Base-by-base conservation (phyloP, 768 basidiomycete species). In the Leccinum barrowsii region DNA sequence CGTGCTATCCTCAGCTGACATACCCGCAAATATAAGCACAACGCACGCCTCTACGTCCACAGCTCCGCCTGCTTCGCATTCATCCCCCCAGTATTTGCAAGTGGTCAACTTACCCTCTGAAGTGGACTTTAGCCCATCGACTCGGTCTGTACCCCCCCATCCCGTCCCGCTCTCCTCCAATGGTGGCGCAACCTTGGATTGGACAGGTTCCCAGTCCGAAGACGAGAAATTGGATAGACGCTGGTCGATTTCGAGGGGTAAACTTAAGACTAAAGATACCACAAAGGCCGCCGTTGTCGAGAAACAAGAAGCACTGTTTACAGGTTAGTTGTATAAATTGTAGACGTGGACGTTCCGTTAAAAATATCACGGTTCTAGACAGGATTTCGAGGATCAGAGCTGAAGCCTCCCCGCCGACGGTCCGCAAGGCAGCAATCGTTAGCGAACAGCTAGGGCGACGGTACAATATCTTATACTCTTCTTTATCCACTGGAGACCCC, bases 61-160 rank as follows among this genome's bases (percentile, higher is more conserved):
- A 21, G 56, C 60, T 35, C 58, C 62, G 22, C 60, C 59, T 30
- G 40, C 49, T 13, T 32, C 60, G 13, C 63, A 57, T 56, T 57
- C 60, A 52, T 59, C 70, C 63, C 58, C 70, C 58, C 56, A 63
- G 51, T 56, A 64, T 58, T 54, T 68, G 46, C 67, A 57, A 61
- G 58, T 35, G 60, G 32, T 22, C 48, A 57, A 19, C 50, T 65
- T 62, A 32, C 62, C 61, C 3, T 60, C 80, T 2, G 87, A 89
- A 46, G 76, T 89, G 24, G 88, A 90, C 67, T 90, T 88, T 66
- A 83, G 86, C 63, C 87, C 88, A 22, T 84, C 85, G 1, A 82
- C 82, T 7, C 79, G 80, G 19, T 63, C 73, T 30, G 70, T 66
- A 11, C 75, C 76, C 34, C 64, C 67, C 3, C 87, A 90, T 65